A percentile compares a stretch with the other conserved stretches of the same genome.
Evolutionary conservation across 805 yeast genomes (phyloP).

Genomic region (baker's yeast (Saccharomyces cerevisiae)): DNA sequence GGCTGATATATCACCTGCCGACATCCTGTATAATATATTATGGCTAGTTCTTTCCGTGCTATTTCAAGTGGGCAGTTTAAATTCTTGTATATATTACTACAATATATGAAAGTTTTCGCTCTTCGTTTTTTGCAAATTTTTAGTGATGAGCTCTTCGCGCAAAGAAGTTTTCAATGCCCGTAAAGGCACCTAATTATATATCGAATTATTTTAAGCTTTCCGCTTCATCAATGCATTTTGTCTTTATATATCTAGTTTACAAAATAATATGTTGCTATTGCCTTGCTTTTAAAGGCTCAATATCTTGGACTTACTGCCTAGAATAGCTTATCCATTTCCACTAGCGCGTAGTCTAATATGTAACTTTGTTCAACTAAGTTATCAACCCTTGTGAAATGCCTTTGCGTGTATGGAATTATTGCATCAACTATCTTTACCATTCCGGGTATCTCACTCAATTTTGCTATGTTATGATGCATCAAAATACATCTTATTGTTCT

Average conservation of each 20-base stretch:
- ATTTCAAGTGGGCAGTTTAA: background rate
- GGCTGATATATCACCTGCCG: constrained; percentile 16
- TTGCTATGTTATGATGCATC: constrained; percentile 43
- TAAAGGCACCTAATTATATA: background rate
- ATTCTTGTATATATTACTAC: background rate
- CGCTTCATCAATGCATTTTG: background rate
- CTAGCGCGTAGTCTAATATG: constrained; percentile 73
- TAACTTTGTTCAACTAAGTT: constrained; percentile 79
- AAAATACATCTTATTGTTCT: constrained; percentile 61
- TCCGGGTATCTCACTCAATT: constrained; percentile 57
- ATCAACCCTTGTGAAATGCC: constrained; percentile 73
- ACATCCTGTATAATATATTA: constrained; percentile 10
- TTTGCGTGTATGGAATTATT: constrained; percentile 80
- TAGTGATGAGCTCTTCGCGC: background rate
- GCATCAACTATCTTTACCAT: constrained; percentile 60
- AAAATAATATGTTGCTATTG: background rate
- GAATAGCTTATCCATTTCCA: constrained; percentile 53
- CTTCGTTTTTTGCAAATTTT: background rate
- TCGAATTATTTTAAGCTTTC: background rate
- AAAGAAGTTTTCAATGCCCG: background rate
- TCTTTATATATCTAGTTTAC: background rate
- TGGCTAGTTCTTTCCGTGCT: background rate
- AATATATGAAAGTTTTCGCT: background rate
- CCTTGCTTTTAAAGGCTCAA: background rate
- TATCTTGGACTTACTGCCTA: constrained; percentile 2